Conservation (phyloP, 805 yeast genomes). For the Lachancea quebecensis region DNA sequence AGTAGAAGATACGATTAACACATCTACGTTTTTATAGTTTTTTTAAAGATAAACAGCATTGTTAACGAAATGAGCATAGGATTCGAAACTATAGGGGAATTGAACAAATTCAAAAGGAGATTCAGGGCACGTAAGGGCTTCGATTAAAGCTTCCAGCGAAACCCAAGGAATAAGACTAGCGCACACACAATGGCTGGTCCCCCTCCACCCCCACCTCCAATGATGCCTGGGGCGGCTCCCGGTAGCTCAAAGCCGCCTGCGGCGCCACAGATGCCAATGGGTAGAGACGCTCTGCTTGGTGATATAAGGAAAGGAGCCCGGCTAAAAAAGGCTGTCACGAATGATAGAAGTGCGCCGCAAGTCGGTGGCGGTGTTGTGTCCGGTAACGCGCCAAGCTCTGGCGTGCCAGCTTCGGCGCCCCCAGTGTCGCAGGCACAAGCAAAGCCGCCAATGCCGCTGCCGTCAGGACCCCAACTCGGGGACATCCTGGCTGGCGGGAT, state of each 20-base stretch:
- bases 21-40: not conserved
- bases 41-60: not conserved
- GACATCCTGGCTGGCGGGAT: constrained; percentile 58
- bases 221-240: constrained; percentile 37
- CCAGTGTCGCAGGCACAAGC: constrained; percentile 7
- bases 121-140: too few species aligned
- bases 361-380: constrained; percentile 33
- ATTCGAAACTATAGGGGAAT: not conserved
- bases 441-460: constrained; percentile 8
- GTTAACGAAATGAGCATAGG: not conserved
- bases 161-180: not conserved
- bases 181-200: constrained; percentile 35
- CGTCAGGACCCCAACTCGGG: constrained; percentile 27
- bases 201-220: constrained; percentile 56
- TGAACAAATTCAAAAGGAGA: not conserved
- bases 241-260: constrained; percentile 26
- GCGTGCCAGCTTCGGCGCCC: constrained; percentile 29
- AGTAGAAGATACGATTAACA: not conserved
- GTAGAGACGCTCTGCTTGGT: constrained; percentile 58
- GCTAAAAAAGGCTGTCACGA: constrained; percentile 57
- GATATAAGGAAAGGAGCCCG: constrained; percentile 70
- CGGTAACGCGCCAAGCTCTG: constrained; percentile 18
- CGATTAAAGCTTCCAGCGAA: not conserved
- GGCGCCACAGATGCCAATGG: constrained; percentile 32
- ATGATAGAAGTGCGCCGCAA: constrained; percentile 58